Conservation (phyloP, 331 rosid species). For the Spiraea crenata region DNA sequence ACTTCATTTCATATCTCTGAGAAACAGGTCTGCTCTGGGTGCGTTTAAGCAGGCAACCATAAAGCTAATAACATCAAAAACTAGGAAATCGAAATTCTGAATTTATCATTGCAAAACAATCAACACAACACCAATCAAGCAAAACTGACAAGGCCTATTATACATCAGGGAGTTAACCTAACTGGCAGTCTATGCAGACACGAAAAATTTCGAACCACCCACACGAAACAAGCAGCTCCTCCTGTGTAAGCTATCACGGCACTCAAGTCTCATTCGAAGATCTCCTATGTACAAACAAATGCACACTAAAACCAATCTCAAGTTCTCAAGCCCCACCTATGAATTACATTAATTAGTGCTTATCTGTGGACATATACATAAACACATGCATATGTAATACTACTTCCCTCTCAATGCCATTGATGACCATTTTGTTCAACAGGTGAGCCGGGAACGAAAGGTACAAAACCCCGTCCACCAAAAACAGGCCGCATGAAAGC, state of each 20-base stretch:
- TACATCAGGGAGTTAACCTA: constrained; percentile 21
- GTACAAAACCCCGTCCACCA: constrained; percentile 93
- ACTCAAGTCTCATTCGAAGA: neutral
- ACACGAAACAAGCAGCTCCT: constrained; percentile 23
- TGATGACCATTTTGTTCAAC: constrained; percentile 45
- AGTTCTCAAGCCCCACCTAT: constrained; percentile 27
- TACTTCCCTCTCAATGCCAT: constrained; percentile 38
- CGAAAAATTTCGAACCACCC: constrained; percentile 32
- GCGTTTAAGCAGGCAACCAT: neutral
- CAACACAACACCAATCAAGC: constrained; percentile 13
- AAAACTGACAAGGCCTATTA: constrained; percentile 16
- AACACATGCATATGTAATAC: neutral
- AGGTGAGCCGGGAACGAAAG: constrained; percentile 79
- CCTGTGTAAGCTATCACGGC: neutral
- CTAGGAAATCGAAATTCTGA: neutral
- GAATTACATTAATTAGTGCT: constrained; percentile 23
- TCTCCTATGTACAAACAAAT: constrained; percentile 29
- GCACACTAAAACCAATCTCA: constrained; percentile 37
- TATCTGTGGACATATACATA: neutral
- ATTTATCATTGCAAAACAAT: neutral
- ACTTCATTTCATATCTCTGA: neutral
- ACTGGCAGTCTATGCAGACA: constrained; percentile 25
- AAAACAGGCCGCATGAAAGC: constrained; percentile 86
- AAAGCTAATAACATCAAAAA: neutral
- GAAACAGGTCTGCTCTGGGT: neutral